A percentile compares a stretch with the other conserved stretches of the same genome.
Conservation (phyloP, 768 basidiomycete species). For the Rhizopogon salebrosus region DNA sequence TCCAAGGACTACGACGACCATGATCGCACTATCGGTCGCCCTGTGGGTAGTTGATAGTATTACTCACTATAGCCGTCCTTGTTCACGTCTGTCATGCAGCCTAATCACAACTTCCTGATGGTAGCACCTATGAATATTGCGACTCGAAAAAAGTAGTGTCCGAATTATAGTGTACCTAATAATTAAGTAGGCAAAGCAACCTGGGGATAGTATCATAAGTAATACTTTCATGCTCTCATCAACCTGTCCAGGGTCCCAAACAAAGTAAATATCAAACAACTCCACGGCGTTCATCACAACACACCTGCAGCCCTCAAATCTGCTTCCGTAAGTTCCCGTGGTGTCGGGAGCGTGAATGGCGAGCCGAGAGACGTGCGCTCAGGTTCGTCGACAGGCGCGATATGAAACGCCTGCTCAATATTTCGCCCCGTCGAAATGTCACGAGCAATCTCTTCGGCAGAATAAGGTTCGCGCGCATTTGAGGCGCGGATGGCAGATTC, state of each 20-base stretch:
- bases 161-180: conserved; percentile 16
- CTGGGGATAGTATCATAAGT: not conserved
- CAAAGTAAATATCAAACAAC: conserved; percentile 5
- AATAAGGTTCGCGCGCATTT: conserved; percentile 16
- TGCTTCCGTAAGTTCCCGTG: conserved; percentile 34
- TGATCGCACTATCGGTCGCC: too few relatives aligned
- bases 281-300: conserved; percentile 25
- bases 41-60: too few relatives aligned
- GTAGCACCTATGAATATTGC: conserved; percentile 10
- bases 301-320: conserved; percentile 54
- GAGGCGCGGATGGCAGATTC: conserved; percentile 60
- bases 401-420: conserved; percentile 48
- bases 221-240: not conserved
- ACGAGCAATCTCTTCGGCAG: conserved; percentile 41
- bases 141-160: not conserved
- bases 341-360: conserved; percentile 18
- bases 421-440: conserved; percentile 48
- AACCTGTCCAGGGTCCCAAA: not conserved
- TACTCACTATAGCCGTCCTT: too few relatives aligned
- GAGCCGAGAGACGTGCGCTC: conserved; percentile 14
- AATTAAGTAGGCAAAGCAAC: conserved; percentile 9
- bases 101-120: too few relatives aligned
- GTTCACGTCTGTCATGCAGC: too few relatives aligned
- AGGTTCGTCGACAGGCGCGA: conserved; percentile 29
- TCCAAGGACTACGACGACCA: too few relatives aligned